These are phyloP conservation scores for Irpex sp. DNA, from an alignment of 1,284 basidiomycete species.

Conservation along the genomic window DNA sequence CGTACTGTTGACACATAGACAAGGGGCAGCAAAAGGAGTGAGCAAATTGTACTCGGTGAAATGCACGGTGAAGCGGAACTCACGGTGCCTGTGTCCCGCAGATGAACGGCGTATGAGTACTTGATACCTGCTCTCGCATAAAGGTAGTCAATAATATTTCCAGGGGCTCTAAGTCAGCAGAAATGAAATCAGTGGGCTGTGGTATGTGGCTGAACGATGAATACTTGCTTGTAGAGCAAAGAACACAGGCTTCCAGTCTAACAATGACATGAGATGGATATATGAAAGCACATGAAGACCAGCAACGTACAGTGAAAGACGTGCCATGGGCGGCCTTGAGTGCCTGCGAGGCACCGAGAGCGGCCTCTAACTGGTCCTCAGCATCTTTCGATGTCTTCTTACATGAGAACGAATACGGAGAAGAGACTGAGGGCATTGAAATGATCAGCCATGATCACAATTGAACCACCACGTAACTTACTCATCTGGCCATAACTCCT, in stretches of 20 bases:
- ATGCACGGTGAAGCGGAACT: constrained; percentile 24
- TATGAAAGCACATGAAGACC: background rate
- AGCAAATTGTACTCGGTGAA: too few relatives aligned
- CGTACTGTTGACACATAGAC: constrained; percentile 47
- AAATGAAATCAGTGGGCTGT: background rate
- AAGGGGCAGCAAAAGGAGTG: too few relatives aligned
- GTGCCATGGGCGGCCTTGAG: constrained; percentile 57
- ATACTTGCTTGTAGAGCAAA: constrained; percentile 55
- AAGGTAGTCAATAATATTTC: constrained; percentile 77
- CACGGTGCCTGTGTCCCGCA: constrained; percentile 82
- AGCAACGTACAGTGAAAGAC: constrained; percentile 38
- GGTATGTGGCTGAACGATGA: background rate
- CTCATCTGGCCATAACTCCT: constrained; percentile 84
- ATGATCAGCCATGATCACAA: background rate
- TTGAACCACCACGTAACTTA: constrained; percentile 32
- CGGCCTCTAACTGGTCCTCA: constrained; percentile 80
- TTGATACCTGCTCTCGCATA: constrained; percentile 65
- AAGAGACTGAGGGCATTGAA: constrained; percentile 42
- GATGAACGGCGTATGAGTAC: constrained; percentile 74
- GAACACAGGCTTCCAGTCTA: constrained; percentile 68
- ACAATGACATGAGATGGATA: background rate
- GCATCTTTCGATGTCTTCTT: constrained; percentile 66
- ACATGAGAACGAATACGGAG: constrained; percentile 77
- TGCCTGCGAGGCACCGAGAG: constrained; percentile 66
- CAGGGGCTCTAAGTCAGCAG: constrained; percentile 47